Conservation (phyloP, 2,329 filamentous ascomycete genomes). For the Alternaria sp. region DNA sequence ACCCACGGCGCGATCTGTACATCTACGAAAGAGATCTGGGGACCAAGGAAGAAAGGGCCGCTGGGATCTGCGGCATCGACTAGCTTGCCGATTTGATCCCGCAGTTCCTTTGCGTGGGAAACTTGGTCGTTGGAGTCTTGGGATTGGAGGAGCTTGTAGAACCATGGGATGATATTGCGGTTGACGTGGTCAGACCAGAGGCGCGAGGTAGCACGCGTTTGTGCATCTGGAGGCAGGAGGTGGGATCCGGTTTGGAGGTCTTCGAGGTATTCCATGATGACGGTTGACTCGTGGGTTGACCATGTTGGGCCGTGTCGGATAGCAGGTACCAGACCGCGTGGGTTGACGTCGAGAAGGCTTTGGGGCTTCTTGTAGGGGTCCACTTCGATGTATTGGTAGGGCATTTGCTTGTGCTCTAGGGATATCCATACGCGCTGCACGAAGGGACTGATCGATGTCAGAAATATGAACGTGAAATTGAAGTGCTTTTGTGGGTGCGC, state of each 20-base stretch:
- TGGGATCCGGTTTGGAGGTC: constrained; percentile 70
- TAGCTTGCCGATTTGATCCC: constrained; percentile 70
- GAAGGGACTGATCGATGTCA: constrained; percentile 68
- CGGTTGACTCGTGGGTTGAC: constrained; percentile 82
- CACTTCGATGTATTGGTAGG: constrained; percentile 87
- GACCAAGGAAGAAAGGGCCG: constrained; percentile 75
- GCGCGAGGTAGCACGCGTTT: constrained; percentile 75
- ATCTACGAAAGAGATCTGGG: constrained; percentile 71
- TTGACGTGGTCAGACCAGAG: constrained; percentile 87
- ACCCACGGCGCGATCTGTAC: constrained; percentile 81
- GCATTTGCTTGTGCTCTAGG: constrained; percentile 78
- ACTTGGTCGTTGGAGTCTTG: constrained; percentile 68
- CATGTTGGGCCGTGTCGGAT: constrained; percentile 77
- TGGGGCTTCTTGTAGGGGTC: constrained; percentile 80
- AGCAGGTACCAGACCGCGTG: constrained; percentile 77
- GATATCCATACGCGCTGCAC: constrained; percentile 91
- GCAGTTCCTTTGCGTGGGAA: constrained; percentile 68
- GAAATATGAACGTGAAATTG: constrained; percentile 22
- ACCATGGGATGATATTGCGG: constrained; percentile 76
- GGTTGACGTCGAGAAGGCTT: constrained; percentile 77
- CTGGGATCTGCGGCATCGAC: constrained; percentile 65
- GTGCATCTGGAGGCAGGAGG: constrained; percentile 72
- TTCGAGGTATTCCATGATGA: constrained; percentile 90
- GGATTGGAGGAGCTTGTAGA: constrained; percentile 77
- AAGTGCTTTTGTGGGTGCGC: background rate